Evolutionary conservation across 2,329 filamentous ascomycete genomes (phyloP).

Genomic region (Hymenoscyphus albidus): DNA sequence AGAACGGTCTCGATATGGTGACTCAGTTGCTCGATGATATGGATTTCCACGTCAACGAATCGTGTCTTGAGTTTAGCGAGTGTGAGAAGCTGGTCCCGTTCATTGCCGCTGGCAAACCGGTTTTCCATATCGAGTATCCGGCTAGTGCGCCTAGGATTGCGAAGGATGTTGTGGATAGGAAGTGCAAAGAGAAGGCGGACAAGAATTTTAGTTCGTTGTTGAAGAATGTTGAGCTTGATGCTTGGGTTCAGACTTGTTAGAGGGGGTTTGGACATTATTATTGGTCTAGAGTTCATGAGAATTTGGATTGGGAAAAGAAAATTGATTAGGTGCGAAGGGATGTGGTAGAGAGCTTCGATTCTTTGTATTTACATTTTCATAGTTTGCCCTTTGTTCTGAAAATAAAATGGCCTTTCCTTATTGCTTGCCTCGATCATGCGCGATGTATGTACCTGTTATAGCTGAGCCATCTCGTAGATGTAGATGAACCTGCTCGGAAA

Average conservation of each 20-base stretch:
- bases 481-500: too few relatives aligned
- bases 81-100: conserved; percentile 41
- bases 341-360: neutral
- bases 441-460: too few relatives aligned
- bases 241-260: conserved; percentile 9
- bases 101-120: conserved; percentile 45
- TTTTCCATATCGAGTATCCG: conserved; percentile 72
- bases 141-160: conserved; percentile 25
- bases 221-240: conserved; percentile 17
- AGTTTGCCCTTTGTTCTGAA: neutral
- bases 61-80: conserved; percentile 60
- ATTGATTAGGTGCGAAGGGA: neutral
- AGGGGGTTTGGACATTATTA: neutral
- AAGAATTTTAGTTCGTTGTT: conserved; percentile 15
- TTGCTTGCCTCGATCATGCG: neutral
- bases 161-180: neutral
- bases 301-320: neutral
- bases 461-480: too few relatives aligned
- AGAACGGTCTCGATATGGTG: conserved; percentile 64
- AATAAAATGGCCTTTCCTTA: neutral
- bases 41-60: conserved; percentile 67
- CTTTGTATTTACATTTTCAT: neutral
- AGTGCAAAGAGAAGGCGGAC: conserved; percentile 9
- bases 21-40: conserved; percentile 44
- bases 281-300: neutral